These are phyloP conservation scores for Diplotaxis tenuifolia DNA, from an alignment of 345 rosid genomes.

Conservation along the genomic window DNA sequence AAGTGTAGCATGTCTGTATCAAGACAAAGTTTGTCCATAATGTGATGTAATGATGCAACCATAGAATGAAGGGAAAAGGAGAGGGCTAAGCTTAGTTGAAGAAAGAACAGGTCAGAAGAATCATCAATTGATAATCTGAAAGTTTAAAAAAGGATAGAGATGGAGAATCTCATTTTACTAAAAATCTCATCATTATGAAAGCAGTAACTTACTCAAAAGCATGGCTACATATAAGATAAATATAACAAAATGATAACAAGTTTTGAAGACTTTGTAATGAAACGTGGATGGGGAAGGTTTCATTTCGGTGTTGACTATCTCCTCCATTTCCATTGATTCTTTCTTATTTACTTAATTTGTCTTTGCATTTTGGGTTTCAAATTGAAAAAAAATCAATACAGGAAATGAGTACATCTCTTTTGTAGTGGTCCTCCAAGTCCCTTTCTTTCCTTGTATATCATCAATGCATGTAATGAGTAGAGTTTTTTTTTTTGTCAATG, in stretches of 20 bases:
- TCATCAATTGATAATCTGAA: constrained; percentile 37
- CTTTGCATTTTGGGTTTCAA: constrained; percentile 33
- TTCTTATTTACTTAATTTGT: constrained; percentile 23
- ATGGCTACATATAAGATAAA: constrained; percentile 22
- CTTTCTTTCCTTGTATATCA: constrained; percentile 26
- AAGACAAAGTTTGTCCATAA: constrained; percentile 24
- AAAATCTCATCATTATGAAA: constrained; percentile 13
- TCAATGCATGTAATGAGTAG: constrained; percentile 34
- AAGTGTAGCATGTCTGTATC: constrained; percentile 9
- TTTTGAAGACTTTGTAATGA: constrained; percentile 34
- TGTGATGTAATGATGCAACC: constrained; percentile 34
- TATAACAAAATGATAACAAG: constrained; percentile 32
- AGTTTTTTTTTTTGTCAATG: background rate
- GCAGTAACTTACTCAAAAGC: background rate
- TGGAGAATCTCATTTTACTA: constrained; percentile 6
- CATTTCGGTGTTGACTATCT: constrained; percentile 55
- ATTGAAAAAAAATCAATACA: constrained; percentile 34
- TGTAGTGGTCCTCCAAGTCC: constrained; percentile 42
- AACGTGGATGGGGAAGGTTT: constrained; percentile 23
- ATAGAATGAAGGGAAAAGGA: constrained; percentile 15
- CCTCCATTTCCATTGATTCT: constrained; percentile 25
- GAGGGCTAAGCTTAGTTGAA: constrained; percentile 16
- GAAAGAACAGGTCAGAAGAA: constrained; percentile 30
- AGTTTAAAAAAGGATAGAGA: constrained; percentile 7
- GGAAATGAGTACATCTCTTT: constrained; percentile 34